A percentile compares a stretch with the other conserved stretches of the same genome.
These are phyloP conservation scores for Amanita fuliginea DNA, from an alignment of 768 basidiomycete genomes.

Conservation along the genomic window DNA sequence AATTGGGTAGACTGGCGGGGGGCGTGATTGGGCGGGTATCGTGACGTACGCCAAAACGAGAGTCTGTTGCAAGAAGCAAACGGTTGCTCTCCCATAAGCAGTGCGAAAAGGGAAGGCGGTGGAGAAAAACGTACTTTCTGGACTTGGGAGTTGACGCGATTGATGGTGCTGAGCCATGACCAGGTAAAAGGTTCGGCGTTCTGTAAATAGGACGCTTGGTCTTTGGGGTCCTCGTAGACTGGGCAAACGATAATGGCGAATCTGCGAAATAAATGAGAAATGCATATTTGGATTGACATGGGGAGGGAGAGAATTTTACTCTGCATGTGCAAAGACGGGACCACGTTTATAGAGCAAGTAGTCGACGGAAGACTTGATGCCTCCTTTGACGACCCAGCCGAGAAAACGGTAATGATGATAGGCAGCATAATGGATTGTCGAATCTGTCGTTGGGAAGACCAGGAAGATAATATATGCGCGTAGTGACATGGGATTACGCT, in stretches of 20 bases:
- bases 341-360: slow-evolving; percentile 91
- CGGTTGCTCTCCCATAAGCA: not conserved
- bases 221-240: slow-evolving; percentile 74
- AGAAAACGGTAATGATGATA: slow-evolving; percentile 95
- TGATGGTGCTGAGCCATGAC: slow-evolving; percentile 96
- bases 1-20: slow-evolving; percentile 31
- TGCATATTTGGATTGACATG: not conserved
- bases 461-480: slow-evolving; percentile 34
- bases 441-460: slow-evolving; percentile 31
- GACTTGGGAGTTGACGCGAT: slow-evolving; percentile 92
- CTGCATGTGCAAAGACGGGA: slow-evolving; percentile 91
- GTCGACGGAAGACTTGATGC: slow-evolving; percentile 96
- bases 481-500: slow-evolving; percentile 47
- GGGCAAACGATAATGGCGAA: slow-evolving; percentile 89
- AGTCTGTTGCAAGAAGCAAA: slow-evolving; percentile 49
- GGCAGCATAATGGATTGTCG: slow-evolving; percentile 84
- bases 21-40: slow-evolving; percentile 69
- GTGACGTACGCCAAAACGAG: slow-evolving; percentile 86
- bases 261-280: slow-evolving; percentile 26
- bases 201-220: slow-evolving; percentile 50
- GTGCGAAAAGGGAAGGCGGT: no score
- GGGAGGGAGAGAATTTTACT: slow-evolving; percentile 47
- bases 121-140: slow-evolving; percentile 58
- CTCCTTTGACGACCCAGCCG: slow-evolving; percentile 94
- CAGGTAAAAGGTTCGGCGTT: slow-evolving; percentile 72